Evolutionary conservation across 1,284 basidiomycete species (phyloP).

Genomic region (Porodaedalea pini): DNA sequence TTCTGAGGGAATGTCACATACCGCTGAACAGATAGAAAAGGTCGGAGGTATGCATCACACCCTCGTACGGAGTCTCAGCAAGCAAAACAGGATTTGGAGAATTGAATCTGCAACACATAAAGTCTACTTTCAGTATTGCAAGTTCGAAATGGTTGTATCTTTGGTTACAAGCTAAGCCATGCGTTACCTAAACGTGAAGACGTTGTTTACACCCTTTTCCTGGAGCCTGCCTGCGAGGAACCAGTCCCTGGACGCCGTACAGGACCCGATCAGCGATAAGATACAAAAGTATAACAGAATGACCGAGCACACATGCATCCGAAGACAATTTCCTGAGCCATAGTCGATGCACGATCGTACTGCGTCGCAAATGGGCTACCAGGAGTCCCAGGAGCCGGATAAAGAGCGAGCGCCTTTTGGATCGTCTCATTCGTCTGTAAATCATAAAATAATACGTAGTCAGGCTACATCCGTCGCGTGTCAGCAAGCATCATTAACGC

Average conservation of each 20-base stretch:
- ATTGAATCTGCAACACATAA: slow-evolving; percentile 16
- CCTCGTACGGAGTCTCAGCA: slow-evolving; percentile 35
- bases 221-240: slow-evolving; percentile 35
- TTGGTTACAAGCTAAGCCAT: background rate
- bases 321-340: slow-evolving; percentile 42
- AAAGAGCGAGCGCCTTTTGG: slow-evolving; percentile 35
- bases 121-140: no score
- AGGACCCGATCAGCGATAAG: no score
- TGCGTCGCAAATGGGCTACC: slow-evolving; percentile 39
- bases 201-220: slow-evolving; percentile 32
- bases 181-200: slow-evolving; percentile 30
- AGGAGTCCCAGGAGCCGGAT: slow-evolving; percentile 34
- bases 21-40: slow-evolving; percentile 44
- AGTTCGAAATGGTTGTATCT: background rate
- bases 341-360: slow-evolving; percentile 41
- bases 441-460: no score
- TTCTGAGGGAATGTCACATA: slow-evolving; percentile 25
- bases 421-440: slow-evolving; percentile 37
- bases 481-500: background rate
- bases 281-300: background rate
- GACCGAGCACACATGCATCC: slow-evolving; percentile 40
- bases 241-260: slow-evolving; percentile 37
- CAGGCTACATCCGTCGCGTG: background rate
- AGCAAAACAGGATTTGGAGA: slow-evolving; percentile 40
- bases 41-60: slow-evolving; percentile 44